Conservation (phyloP, 441 rosid species). For the Gossypium schwendimanii region DNA sequence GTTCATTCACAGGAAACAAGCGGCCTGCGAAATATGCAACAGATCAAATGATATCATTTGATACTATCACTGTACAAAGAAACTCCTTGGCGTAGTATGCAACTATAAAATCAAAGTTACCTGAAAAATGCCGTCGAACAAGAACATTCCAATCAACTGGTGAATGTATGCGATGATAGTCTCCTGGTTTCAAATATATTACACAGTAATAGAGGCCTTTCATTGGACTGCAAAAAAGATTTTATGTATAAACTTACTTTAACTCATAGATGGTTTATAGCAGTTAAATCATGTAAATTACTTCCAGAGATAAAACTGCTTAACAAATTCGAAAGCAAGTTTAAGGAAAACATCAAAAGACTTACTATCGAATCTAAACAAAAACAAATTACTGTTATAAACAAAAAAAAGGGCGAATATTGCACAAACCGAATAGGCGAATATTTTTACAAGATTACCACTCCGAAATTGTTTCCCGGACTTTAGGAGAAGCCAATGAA, state of each 20-base stretch:
- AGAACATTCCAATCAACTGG: constrained; percentile 83
- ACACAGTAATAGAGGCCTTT: constrained; percentile 93
- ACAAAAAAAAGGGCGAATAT: neutral
- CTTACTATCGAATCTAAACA: neutral
- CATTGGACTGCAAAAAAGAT: constrained; percentile 56
- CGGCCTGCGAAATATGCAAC: constrained; percentile 38
- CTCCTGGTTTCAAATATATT: constrained; percentile 84
- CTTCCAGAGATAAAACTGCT: neutral
- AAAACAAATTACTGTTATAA: neutral
- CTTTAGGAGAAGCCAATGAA: constrained; percentile 77
- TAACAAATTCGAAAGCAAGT: neutral
- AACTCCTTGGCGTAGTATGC: neutral
- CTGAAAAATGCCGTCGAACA: constrained; percentile 86
- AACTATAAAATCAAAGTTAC: constrained; percentile 26
- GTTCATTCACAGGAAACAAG: constrained; percentile 74
- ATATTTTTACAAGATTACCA: constrained; percentile 32
- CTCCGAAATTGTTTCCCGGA: constrained; percentile 43
- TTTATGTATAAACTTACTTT: neutral
- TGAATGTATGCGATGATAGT: constrained; percentile 89
- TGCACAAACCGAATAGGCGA: neutral
- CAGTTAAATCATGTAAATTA: neutral
- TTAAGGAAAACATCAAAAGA: neutral
- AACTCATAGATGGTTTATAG: neutral
- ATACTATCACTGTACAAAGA: neutral
- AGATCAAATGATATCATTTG: neutral